These are phyloP conservation scores for Dryadomyces quercus-mongolicae DNA, from an alignment of 2,329 filamentous ascomycete species.

Conservation along the genomic window DNA sequence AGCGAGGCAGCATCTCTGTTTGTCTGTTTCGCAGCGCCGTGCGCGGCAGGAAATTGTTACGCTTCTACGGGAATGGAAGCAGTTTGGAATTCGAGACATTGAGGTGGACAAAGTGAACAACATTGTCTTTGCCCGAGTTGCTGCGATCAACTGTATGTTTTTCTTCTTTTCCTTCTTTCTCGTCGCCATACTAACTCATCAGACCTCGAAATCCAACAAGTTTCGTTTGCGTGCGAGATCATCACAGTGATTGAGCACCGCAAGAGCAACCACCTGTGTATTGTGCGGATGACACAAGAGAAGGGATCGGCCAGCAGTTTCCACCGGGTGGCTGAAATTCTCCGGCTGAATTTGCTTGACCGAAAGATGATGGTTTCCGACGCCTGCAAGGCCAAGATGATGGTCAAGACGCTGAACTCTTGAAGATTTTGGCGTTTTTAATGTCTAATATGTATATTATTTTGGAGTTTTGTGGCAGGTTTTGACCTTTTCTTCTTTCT, in stretches of 20 bases:
- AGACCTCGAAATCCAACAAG: conserved; percentile 70
- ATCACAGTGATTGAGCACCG: conserved; percentile 85
- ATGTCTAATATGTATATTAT: background rate
- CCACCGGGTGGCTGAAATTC: conserved; percentile 65
- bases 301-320: conserved; percentile 87
- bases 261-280: conserved; percentile 60
- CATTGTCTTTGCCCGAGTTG: conserved; percentile 68
- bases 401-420: conserved; percentile 54
- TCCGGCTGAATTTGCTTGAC: conserved; percentile 55
- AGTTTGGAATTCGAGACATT: conserved; percentile 70
- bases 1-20: conserved; percentile 61
- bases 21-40: conserved; percentile 58
- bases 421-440: conserved; percentile 12
- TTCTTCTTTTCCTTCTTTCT: background rate
- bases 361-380: conserved; percentile 59
- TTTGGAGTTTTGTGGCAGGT: background rate
- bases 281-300: conserved; percentile 80
- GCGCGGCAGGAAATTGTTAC: conserved; percentile 66
- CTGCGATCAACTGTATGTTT: conserved; percentile 62
- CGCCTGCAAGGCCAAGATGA: conserved; percentile 54
- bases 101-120: conserved; percentile 68
- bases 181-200: background rate
- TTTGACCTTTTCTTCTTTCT: background rate
- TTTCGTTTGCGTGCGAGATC: conserved; percentile 77
- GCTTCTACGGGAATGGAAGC: conserved; percentile 67